Percentiles rank a stretch among this genome's conserved stretches.
Conservation (phyloP, 352 stramenopile species). For the Phytopythium cucurbitacearum region DNA sequence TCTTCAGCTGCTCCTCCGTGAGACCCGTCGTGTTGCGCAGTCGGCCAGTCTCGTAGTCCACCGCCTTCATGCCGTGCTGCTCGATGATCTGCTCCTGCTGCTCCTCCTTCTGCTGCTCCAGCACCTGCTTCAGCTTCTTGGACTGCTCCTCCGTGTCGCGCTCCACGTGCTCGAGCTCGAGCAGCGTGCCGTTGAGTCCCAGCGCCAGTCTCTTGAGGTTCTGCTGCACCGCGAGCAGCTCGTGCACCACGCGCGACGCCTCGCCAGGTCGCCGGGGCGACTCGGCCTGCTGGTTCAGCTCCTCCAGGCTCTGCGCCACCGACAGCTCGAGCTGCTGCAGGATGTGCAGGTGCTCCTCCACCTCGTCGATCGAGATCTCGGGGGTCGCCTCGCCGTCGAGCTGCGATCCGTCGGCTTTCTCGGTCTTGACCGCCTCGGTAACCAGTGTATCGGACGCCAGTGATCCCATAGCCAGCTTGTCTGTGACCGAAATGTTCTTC, state of each 20-base stretch:
- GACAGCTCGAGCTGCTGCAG: conserved; percentile 64
- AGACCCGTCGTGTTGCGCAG: conserved; percentile 72
- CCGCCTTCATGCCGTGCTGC: conserved; percentile 69
- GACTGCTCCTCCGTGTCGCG: conserved; percentile 74
- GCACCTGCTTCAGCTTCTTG: conserved; percentile 73
- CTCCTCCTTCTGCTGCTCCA: conserved; percentile 74
- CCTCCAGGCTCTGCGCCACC: conserved; percentile 61
- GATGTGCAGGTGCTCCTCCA: conserved; percentile 73
- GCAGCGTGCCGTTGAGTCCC: conserved; percentile 68
- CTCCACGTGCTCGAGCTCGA: conserved; percentile 79
- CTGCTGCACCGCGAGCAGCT: conserved; percentile 40
- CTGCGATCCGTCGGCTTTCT: not conserved
- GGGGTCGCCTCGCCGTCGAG: conserved; percentile 12
- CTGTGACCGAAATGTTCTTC: no score
- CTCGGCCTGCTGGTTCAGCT: conserved; percentile 23
- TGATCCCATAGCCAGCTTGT: not conserved
- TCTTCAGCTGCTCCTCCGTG: conserved; percentile 57
- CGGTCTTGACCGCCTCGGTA: not conserved
- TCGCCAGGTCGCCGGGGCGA: not conserved
- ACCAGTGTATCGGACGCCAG: not conserved
- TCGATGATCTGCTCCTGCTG: conserved; percentile 76
- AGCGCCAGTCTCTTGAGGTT: conserved; percentile 69
- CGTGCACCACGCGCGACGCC: conserved; percentile 22
- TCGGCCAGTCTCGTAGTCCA: conserved; percentile 83
- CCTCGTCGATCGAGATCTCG: conserved; percentile 71